Base-by-base conservation (phyloP, 2,329 filamentous ascomycete genomes). In the Trichophyton equinum region DNA sequence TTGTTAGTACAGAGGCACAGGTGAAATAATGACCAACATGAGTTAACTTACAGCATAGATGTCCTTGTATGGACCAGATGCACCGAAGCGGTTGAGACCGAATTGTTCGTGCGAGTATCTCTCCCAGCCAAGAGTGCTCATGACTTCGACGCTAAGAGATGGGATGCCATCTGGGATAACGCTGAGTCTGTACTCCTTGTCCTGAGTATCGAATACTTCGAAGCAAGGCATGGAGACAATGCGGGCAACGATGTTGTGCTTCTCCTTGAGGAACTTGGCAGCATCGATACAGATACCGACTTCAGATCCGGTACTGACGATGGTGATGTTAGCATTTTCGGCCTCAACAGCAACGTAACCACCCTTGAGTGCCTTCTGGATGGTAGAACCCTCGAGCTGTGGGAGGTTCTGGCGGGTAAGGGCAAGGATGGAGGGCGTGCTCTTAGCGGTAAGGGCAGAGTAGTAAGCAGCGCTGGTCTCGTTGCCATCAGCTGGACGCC, bases 21-120 rank as follows among this genome's bases (percentile, higher is more conserved):
- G 46, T 27, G 25, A 15, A 33, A 33, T 11, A 3, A 47, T 33
- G 27, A 7, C 27, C 27, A 30, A 53, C 1, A 3, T 38, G 9
- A 33, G 33, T 33, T 8, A n/a, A 57, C 82, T 77, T 81, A 81
- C 89, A 82, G 89, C 87, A 84, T 99, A 99, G 64, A 99, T 91
- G 71, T 97, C 87, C 86, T 92, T 92, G 83, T 97, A 97, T 68
- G 92, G 87, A 71, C 92, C 94, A 61, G 89, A 95, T 68, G 92
- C 92, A 85, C 94, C 94, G 78, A 99, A 99, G 75, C 94, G 85
- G 87, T 99, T 99, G 68, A 99, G 85, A 75, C 94, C 94, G 72
- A 99, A 99, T 81, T 99, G 94, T 85, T 99, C 94, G 79, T 99
- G 92, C 63, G 91, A 89, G 81, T 97, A 99, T 77, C 92, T 88